Evolutionary conservation across 2,329 filamentous ascomycete species (phyloP).

Genomic region (Xylaria sp.): DNA sequence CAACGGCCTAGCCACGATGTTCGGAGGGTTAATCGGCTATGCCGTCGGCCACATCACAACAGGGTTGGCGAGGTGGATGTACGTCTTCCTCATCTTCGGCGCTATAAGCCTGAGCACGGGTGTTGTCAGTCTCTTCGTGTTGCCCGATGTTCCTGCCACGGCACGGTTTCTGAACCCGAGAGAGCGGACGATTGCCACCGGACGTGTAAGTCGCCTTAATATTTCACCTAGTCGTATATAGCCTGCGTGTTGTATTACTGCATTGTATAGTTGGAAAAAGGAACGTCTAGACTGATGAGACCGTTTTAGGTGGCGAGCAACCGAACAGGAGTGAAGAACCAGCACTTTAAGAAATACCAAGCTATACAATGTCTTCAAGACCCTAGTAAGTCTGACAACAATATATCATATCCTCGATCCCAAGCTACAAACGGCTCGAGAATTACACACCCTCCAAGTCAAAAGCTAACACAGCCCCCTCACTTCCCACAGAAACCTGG

Average conservation of each 20-base stretch:
- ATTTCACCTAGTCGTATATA: not conserved
- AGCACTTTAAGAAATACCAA: slow-evolving; percentile 59
- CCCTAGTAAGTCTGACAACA: slow-evolving; percentile 43
- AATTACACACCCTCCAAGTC: not conserved
- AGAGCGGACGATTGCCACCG: slow-evolving; percentile 66
- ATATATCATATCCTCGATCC: no score
- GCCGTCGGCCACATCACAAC: slow-evolving; percentile 68
- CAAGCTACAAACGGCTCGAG: not conserved
- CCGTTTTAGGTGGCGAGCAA: slow-evolving; percentile 57
- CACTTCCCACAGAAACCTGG: slow-evolving; percentile 60
- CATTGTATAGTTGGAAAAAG: no score
- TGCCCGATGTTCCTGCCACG: slow-evolving; percentile 71
- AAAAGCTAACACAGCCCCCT: slow-evolving; percentile 11
- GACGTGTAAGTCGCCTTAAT: slow-evolving; percentile 50
- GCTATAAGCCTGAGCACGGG: slow-evolving; percentile 67
- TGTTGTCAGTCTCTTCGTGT: slow-evolving; percentile 64
- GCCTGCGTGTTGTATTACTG: no score
- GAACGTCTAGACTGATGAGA: not conserved
- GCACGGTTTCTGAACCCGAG: slow-evolving; percentile 68
- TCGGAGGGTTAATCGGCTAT: slow-evolving; percentile 69
- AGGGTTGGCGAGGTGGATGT: slow-evolving; percentile 48
- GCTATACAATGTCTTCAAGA: slow-evolving; percentile 60
- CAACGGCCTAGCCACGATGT: slow-evolving; percentile 54
- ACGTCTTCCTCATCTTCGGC: slow-evolving; percentile 67
- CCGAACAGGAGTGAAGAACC: slow-evolving; percentile 64